Evolutionary conservation across 2,329 filamentous ascomycete species (phyloP).

Genomic region (Beauveria rudraprayagi): DNA sequence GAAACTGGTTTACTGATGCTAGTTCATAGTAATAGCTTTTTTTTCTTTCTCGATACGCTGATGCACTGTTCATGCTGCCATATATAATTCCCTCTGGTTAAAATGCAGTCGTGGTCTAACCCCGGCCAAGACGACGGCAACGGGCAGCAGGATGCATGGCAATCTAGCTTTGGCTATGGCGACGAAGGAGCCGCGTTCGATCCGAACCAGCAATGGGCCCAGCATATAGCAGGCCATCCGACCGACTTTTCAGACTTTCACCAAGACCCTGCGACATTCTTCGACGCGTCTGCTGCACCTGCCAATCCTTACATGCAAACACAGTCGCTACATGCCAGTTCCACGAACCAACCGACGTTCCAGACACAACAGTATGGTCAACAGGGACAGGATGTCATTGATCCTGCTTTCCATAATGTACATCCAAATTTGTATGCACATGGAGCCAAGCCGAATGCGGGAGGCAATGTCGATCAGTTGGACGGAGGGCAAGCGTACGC

Average conservation of each 20-base stretch:
- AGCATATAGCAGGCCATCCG: slow-evolving; percentile 26
- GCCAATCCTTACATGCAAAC: slow-evolving; percentile 25
- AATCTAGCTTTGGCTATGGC: slow-evolving; percentile 25
- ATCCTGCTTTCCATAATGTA: slow-evolving; percentile 29
- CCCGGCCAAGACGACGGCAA: slow-evolving; percentile 29
- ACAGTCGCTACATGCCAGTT: slow-evolving; percentile 21
- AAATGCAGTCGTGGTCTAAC: slow-evolving; percentile 34
- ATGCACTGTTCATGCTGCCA: slow-evolving; percentile 3
- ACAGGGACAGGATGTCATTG: slow-evolving; percentile 27
- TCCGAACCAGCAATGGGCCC: slow-evolving; percentile 30
- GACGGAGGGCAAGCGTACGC: slow-evolving; percentile 26
- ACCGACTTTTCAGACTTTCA: slow-evolving; percentile 25
- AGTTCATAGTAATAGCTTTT: slow-evolving; percentile 5
- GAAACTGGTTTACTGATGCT: slow-evolving; percentile 3
- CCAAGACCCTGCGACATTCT: slow-evolving; percentile 27
- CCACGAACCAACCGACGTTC: slow-evolving; percentile 22
- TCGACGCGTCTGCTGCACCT: slow-evolving; percentile 22
- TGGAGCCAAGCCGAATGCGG: slow-evolving; percentile 25
- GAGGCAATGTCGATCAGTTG: slow-evolving; percentile 22
- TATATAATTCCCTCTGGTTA: slow-evolving; percentile 15
- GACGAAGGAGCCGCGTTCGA: slow-evolving; percentile 31
- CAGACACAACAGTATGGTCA: slow-evolving; percentile 28
- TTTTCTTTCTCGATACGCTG: not conserved
- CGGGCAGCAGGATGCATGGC: slow-evolving; percentile 28
- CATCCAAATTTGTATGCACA: slow-evolving; percentile 31